Base-by-base conservation (phyloP, 2,329 filamentous ascomycete genomes). In the Aureobasidium sp. region DNA sequence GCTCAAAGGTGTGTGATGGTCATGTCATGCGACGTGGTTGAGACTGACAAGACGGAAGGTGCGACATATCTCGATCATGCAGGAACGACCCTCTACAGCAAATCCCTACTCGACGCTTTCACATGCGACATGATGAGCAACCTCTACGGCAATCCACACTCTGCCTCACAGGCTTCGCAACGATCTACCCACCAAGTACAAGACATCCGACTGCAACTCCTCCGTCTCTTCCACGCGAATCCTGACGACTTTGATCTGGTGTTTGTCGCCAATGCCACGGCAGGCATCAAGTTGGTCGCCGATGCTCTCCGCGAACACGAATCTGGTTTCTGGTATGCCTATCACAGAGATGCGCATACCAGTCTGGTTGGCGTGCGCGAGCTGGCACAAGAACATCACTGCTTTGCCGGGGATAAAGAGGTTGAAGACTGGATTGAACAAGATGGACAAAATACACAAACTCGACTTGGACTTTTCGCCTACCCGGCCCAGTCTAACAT, bases 401-500 rank as follows among this genome's bases (percentile, higher is more conserved):
- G 91, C 73, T 82, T 96, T 42, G 75, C 79, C 54, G 78, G 77
- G 22, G 84, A 91, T 68, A 70, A 70, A 0, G 84, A 84, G 49
- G 82, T 95, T 6, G 77, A 85, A 19, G 67, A 72, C 1, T 96
- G 90, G 88, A 75, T 92, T 8, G 70, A 72, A 15, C 15, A 49
- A 11, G 33, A n/a, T 8, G n/a, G 22, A 33, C 33, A 35, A 33
- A 71, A 76, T 6, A 87, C 70, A 62, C 70, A 68, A 60, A 68
- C 67, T 24, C 31, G 29, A 9, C 66, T 83, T 4, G 61, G 57
- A 4, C 72, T 90, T 1, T 90, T 97, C 72, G 89, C 90, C 35
- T 97, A 91, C 71, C 89, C 93, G 14, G 92, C 87, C 1, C 93
- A 97, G 71, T 97, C 92, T 29, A 96, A 97, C 70, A 89, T 97